Base-by-base conservation (phyloP, 306 rosid genomes). In the Cicer judaicum region DNA sequence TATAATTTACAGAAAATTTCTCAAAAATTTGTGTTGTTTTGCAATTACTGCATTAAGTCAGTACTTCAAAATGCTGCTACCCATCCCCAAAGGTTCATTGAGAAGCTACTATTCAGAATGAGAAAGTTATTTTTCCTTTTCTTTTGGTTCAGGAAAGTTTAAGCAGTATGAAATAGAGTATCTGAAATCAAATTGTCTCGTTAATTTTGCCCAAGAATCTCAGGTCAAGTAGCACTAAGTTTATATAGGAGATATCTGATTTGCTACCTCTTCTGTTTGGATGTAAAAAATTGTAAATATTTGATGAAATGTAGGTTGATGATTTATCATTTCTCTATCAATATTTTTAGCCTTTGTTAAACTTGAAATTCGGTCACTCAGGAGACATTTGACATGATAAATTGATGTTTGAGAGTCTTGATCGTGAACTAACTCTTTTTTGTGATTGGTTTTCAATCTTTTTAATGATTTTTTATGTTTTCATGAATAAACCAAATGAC, bases 131-230 rank as follows among this genome's bases (percentile, higher is more conserved):
- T 77, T 82, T 78, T 36, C 87, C 88, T 24, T 76, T 81, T 36
- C 85, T 90, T 18, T 82, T 66, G 86, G 87, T 44, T 81, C 91
- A 15, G 89, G 83, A 14, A 83, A 85, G 70, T 83, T 82, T 78
- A 76, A 86, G 82, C 86, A 29, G 83, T 74, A 80, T 74, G 88
- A 87, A 53, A 63, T 84, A 29, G 34, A 24, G 63, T 86, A 81
- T 81, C 86, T 78, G 89, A 84, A 89, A 87, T 83, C 79, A 90
- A 89, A 75, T 88, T 91, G 72, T 85, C 92, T 0, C 96, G 80
- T 73, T 77, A 84, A 76, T 88, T 83, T 11, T 43, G 80, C 41
- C 39, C 16, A 12, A 38, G 68, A 60, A 16, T 49, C 72, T 19
- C 63, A 5, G 43, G 7, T 72, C 61, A 64, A 72, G 6, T 55